Base-by-base conservation (phyloP, 805 yeast species). In the Candida ovalis region DNA sequence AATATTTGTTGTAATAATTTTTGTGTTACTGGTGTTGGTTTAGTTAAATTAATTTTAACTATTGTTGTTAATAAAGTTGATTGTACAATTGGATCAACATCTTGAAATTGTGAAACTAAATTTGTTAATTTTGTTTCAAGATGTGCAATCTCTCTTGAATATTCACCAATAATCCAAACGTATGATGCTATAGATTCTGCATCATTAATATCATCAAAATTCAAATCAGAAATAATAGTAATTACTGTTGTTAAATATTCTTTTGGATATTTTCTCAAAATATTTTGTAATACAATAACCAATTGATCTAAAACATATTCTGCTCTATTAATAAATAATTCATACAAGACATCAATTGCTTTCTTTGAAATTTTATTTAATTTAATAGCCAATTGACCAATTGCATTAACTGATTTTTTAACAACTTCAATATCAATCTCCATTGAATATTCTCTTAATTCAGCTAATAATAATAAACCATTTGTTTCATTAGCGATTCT, bases 351-450 rank as follows among this genome's bases (percentile, higher is more conserved):
- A 52, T 84, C 88, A 47, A 85, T 72, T 2, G 88, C 76, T 56
- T 77, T 82, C 40, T 77, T 71, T 1, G 78, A 73, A 43, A 78
- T 70, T 46, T 70, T 74, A 5, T 78, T 72, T 17, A 82, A 66
- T 59, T 83, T 82, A 51, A 86, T 81, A 10, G 89, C 90, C 42
- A 86, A 75, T 43, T 87, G 85, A 0, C 88, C 85, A 53, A 86
- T 76, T 8, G 87, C 86, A 49, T 73, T 73, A 33, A 86, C 78
- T 2, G 92, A 76, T 51, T 82, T 76, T 39, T 75, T 63, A 15
- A 86, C 95, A 54, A 90, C 81, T 42, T 87, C 84, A 3, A 84
- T 80, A 60, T 92, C 97, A 57, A 89, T 81, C 61, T 88, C 96
- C 84, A 83, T 81, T 4, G 92, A 80, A 61, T 87, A 87, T 64